phyloP scores from a whole-genome alignment of 116 monocot genomes.

The Zostera marina region DNA sequence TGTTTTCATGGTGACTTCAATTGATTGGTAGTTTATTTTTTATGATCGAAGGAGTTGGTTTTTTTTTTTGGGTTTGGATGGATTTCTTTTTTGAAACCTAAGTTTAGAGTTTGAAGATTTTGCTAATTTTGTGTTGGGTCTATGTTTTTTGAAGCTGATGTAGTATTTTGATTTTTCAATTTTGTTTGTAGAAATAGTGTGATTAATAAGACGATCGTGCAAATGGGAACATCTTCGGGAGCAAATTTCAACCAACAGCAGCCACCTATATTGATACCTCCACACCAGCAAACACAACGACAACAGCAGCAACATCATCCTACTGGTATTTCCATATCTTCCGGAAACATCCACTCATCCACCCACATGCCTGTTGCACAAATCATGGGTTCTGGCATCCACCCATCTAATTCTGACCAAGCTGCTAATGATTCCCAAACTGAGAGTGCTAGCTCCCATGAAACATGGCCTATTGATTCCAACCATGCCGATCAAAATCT shows the following conservation, averaged over 20 bases:
- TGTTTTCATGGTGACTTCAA: too few relatives aligned
- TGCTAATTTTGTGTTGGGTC: too few relatives aligned
- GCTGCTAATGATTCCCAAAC: constrained; percentile 59
- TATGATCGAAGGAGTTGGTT: too few relatives aligned
- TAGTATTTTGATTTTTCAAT: too few relatives aligned
- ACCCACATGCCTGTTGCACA: constrained; percentile 1
- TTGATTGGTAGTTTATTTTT: too few relatives aligned
- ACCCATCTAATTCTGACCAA: constrained; percentile 48
- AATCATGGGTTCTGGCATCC: constrained; percentile 14
- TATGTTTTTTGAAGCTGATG: too few relatives aligned
- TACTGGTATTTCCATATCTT: constrained; percentile 34
- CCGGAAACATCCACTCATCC: constrained; percentile 17
- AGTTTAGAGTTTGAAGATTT: background rate
- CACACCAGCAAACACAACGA: constrained; percentile 35
- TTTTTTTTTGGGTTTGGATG: too few relatives aligned
- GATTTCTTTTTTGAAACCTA: background rate
- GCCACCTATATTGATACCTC: constrained; percentile 56
- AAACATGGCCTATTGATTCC: constrained; percentile 82
- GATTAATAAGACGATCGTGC: background rate
- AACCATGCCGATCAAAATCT: constrained; percentile 14
- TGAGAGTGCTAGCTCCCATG: constrained; percentile 82
- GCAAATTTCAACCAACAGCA: constrained; percentile 60
- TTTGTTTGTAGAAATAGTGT: background rate
- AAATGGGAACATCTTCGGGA: constrained; percentile 73
- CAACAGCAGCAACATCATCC: constrained; percentile 8